Base-by-base conservation (phyloP, 768 basidiomycete species). In the Cystobasidiopsis lactophilus region DNA sequence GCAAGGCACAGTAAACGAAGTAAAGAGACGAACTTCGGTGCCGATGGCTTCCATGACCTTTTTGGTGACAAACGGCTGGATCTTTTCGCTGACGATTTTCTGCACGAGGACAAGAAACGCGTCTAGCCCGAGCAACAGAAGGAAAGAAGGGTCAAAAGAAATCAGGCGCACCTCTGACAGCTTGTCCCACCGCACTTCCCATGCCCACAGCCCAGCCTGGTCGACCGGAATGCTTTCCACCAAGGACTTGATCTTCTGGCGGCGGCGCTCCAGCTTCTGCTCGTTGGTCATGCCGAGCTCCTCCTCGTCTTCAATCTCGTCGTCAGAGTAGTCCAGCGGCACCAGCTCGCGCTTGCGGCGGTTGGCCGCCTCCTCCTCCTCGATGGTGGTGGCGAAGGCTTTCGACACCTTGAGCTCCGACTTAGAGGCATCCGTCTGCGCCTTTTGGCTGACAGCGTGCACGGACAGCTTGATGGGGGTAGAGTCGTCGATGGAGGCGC, bases 381-480 rank as follows among this genome's bases (percentile, higher is more conserved):
- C 61, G n/a, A 45, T 91, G 65, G 89, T 95, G 26, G 88, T 89
- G 9, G 93, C 81, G 44, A 95, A 75, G 9, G 75, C 82, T 58
- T 91, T 84, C 9, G 89, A 89, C 3, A 91, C 75, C 66, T 88
- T 91, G 16, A 82, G 80, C 50, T 72, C 73, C 40, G 67, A 69
- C 52, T 76, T 77, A 52, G 74, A 67, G 55, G 91, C 66, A 65
- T 91, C 88, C 18, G 70, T 4, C 30, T 55, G 14, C 29, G 23
- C 23, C 26, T n/a, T 52, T 49, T 13, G 57, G 9, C 16, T 35
- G 33, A 35, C 33, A 16, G 33, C 33, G 48, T 2, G 46, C 53
- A 9, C 47, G 40, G 21, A 54, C 54, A 63, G 49, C 48, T 63
- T 63, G 53, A 59, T 59, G 18, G 51, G 56, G 21, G 40, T 47